A percentile compares a stretch with the other conserved stretches of the same genome.
These are phyloP conservation scores for Parvularia atlantis DNA, from an alignment of 78 protist species.

Conservation along the genomic window DNA sequence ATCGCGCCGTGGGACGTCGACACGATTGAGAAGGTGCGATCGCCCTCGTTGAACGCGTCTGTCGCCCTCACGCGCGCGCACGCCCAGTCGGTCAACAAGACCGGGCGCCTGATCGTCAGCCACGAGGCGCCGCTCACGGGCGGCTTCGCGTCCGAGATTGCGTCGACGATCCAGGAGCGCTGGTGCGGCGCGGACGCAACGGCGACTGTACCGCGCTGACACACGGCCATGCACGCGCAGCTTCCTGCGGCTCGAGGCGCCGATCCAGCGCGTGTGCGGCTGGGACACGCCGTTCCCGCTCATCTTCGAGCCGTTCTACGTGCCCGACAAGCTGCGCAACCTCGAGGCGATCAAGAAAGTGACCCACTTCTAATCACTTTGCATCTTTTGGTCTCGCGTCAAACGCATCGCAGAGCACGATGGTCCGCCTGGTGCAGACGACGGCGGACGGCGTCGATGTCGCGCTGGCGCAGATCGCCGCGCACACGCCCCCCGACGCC, in stretches of 20 bases:
- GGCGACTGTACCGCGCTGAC: no score
- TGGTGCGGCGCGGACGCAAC: no score
- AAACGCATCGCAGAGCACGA: no score
- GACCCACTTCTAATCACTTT: constrained; percentile 39
- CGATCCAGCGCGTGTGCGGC: constrained; percentile 84
- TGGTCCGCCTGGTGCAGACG: no score
- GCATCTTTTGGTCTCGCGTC: no score
- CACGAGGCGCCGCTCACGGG: constrained; percentile 92
- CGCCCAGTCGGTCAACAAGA: constrained; percentile 56
- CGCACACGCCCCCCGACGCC: no score
- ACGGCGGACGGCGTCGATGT: no score
- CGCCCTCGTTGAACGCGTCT: background rate
- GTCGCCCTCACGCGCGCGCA: background rate
- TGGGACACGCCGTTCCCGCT: constrained; percentile 94
- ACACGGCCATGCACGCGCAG: constrained; percentile 30
- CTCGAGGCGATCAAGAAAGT: constrained; percentile 72
- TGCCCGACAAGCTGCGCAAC: constrained; percentile 78
- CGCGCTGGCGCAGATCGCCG: no score
- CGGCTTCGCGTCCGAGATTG: constrained; percentile 89
- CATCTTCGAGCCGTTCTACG: constrained; percentile 65
- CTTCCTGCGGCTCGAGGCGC: constrained; percentile 87
- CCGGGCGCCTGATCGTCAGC: constrained; percentile 65
- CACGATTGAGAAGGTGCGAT: constrained; percentile 36
- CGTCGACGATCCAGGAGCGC: constrained; percentile 55
- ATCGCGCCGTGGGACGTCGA: constrained; percentile 80